phyloP scores from a whole-genome alignment of 179 eudicot species.

The Spinacia oleracea region DNA sequence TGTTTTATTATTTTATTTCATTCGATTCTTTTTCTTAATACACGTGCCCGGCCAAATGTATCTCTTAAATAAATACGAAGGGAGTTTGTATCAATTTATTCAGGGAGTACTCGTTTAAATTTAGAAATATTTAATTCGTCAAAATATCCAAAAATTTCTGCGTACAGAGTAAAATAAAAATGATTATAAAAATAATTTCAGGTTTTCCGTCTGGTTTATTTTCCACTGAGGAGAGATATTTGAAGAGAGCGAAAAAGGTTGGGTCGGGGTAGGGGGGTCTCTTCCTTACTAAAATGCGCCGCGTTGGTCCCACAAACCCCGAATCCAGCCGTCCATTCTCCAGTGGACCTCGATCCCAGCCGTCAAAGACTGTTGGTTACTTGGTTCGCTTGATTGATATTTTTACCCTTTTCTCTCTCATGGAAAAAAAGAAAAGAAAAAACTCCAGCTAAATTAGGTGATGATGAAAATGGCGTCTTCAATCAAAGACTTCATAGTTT shows the following conservation, averaged over 20 bases:
- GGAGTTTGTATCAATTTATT: no score
- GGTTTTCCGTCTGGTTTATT: no score
- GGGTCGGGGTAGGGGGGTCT: background rate
- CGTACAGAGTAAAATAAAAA: no score
- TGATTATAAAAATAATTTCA: no score
- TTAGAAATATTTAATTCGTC: no score
- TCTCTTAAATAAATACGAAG: no score
- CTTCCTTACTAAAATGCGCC: background rate
- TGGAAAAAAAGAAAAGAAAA: background rate
- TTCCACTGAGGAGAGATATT: no score
- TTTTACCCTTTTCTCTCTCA: background rate
- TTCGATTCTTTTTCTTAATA: no score
- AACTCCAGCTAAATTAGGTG: conserved; percentile 5
- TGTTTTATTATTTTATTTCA: no score
- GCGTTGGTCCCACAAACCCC: background rate
- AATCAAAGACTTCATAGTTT: background rate
- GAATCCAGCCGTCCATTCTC: background rate
- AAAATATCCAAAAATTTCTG: no score
- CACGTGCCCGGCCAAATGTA: no score
- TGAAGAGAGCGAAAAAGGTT: background rate
- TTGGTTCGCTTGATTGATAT: background rate
- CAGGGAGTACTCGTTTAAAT: no score
- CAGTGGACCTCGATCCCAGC: background rate
- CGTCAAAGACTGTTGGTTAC: background rate
- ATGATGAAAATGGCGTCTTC: conserved; percentile 20